Evolutionary conservation across 257 asterid species (phyloP).

Genomic region (Capsicum chinense): DNA sequence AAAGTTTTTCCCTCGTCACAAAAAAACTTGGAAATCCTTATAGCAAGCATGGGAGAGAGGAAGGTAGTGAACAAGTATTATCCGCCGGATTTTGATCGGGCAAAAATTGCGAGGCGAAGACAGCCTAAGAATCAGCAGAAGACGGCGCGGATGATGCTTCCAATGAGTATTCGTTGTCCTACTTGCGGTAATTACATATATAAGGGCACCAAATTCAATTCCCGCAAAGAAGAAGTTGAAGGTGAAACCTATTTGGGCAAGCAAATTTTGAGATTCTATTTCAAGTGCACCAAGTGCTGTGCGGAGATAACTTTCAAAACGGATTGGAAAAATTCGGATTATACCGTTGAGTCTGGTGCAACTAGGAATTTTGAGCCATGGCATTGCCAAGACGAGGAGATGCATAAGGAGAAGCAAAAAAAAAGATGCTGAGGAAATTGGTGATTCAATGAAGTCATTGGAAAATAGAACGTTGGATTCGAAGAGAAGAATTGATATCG

Average conservation of each 20-base stretch:
- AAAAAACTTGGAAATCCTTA: too few species aligned
- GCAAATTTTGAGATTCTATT: conserved; percentile 78
- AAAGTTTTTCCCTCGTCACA: too few species aligned
- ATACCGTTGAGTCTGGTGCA: conserved; percentile 83
- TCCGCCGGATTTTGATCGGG: conserved; percentile 92
- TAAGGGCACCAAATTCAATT: conserved; percentile 82
- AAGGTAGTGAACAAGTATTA: conserved; percentile 83
- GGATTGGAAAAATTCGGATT: conserved; percentile 90
- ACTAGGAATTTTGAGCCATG: conserved; percentile 83
- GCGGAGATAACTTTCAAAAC: conserved; percentile 83
- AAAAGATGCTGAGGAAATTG: conserved; percentile 80
- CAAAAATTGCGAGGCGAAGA: conserved; percentile 78
- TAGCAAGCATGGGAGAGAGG: conserved; percentile 67
- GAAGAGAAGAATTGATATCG: conserved; percentile 80
- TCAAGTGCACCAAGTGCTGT: conserved; percentile 82
- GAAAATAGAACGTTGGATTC: conserved; percentile 85
- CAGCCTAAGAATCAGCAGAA: conserved; percentile 78
- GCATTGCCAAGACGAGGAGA: conserved; percentile 82
- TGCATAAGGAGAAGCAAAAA: conserved; percentile 58
- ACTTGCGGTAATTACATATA: conserved; percentile 84
- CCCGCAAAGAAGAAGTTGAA: conserved; percentile 75
- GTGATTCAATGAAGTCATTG: conserved; percentile 91
- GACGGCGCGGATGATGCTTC: conserved; percentile 88
- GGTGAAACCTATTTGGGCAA: conserved; percentile 85
- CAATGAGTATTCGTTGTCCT: conserved; percentile 78